Percentiles rank a stretch among this genome's conserved stretches.
Evolutionary conservation across 2,329 filamentous ascomycete genomes (phyloP).

Genomic region (Monosporascus ibericus): DNA sequence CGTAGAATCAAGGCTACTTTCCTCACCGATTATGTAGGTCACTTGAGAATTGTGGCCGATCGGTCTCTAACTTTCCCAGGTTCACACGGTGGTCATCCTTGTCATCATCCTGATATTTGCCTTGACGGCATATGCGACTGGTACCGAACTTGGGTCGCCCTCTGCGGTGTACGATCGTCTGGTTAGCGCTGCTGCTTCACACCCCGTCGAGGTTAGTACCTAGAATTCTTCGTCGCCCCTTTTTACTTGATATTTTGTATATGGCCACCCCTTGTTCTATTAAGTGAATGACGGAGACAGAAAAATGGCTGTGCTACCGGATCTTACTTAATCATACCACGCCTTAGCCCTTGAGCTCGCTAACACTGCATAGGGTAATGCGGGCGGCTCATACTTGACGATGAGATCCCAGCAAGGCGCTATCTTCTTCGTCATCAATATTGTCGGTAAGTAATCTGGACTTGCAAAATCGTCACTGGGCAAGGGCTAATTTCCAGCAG

Average conservation of each 20-base stretch:
- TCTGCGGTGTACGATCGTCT: conserved; percentile 70
- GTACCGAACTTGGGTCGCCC: conserved; percentile 65
- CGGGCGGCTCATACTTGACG: conserved; percentile 76
- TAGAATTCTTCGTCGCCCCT: background rate
- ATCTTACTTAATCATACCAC: background rate
- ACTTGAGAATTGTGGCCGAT: background rate
- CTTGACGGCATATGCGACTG: conserved; percentile 72
- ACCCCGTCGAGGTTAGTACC: conserved; percentile 53
- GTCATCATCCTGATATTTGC: conserved; percentile 81
- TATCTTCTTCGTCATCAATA: conserved; percentile 85
- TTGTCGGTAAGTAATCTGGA: conserved; percentile 1
- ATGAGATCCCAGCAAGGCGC: conserved; percentile 74
- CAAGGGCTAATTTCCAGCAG: conserved; percentile 41
- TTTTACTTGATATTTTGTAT: background rate
- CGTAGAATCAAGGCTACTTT: conserved; percentile 71
- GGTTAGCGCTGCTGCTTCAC: conserved; percentile 55
- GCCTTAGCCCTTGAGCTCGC: background rate
- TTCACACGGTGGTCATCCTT: conserved; percentile 74
- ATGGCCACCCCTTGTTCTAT: too few relatives aligned
- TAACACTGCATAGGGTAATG: conserved; percentile 50
- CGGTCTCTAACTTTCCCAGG: conserved; percentile 16
- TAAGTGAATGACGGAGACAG: too few relatives aligned
- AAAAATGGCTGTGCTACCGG: background rate
- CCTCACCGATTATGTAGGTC: conserved; percentile 60
- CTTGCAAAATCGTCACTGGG: background rate